Percentiles rank a stretch among this genome's conserved stretches.
Conservation (phyloP, 1,284 basidiomycete species). For the Ustilago bromivora region DNA sequence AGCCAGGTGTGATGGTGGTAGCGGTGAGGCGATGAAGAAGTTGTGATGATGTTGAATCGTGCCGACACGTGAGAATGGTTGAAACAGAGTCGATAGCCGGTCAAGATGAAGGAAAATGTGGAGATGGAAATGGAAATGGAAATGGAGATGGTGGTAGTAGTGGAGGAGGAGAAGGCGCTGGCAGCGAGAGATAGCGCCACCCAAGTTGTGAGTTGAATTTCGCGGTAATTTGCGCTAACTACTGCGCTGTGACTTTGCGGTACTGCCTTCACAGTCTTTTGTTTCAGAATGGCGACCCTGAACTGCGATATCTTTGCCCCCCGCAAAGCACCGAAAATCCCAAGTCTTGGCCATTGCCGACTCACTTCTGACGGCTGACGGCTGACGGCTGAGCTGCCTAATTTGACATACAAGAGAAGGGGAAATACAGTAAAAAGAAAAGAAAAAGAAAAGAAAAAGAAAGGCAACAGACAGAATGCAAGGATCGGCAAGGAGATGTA, state of each 20-base stretch:
- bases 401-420: background rate
- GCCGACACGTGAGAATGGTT: background rate
- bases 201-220: background rate
- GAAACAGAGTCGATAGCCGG: background rate
- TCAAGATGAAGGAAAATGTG: background rate
- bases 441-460: background rate
- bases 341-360: background rate
- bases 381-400: conserved; percentile 5
- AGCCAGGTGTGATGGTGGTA: background rate
- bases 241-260: background rate
- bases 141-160: conserved; percentile 8
- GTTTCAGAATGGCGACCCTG: conserved; percentile 3
- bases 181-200: conserved; percentile 1
- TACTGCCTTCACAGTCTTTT: background rate
- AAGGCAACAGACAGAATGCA: background rate
- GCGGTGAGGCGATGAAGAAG: background rate
- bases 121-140: conserved; percentile 3
- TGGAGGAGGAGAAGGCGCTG: conserved; percentile 3
- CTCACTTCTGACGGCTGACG: background rate
- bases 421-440: background rate
- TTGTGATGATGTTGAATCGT: background rate
- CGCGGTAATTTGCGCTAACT: background rate
- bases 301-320: background rate
- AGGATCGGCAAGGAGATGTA: background rate
- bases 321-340: conserved; percentile 3